A percentile compares a stretch with the other conserved stretches of the same genome.
These are phyloP conservation scores for Macrocystidia cucumis DNA, from an alignment of 1,284 basidiomycete genomes.

Conservation along the genomic window DNA sequence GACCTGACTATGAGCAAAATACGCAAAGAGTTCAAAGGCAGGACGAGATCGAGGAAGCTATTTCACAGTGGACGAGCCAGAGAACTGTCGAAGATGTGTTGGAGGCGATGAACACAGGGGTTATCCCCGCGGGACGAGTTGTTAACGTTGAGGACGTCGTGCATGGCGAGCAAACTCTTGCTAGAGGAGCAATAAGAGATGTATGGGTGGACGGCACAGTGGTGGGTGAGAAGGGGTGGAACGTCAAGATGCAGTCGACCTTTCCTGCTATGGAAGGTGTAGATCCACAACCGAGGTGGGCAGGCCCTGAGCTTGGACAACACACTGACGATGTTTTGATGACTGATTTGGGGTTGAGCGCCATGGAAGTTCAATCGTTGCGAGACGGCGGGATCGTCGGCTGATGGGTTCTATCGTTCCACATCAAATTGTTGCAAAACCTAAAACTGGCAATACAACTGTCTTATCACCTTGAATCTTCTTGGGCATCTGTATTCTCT, in stretches of 20 bases:
- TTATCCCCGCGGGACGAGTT: slow-evolving; percentile 58
- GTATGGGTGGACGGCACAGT: slow-evolving; percentile 36
- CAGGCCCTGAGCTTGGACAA: slow-evolving; percentile 55
- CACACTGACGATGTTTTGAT: slow-evolving; percentile 55
- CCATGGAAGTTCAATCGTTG: slow-evolving; percentile 33
- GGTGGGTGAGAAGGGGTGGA: slow-evolving; percentile 34
- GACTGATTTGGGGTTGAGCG: slow-evolving; percentile 38
- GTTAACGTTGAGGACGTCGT: slow-evolving; percentile 54
- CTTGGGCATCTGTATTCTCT: too few species aligned
- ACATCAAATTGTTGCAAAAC: too few species aligned
- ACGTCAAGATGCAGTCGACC: slow-evolving; percentile 56
- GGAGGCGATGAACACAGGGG: slow-evolving; percentile 29
- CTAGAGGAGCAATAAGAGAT: slow-evolving; percentile 49
- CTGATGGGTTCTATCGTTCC: slow-evolving; percentile 14
- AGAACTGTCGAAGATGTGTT: slow-evolving; percentile 37
- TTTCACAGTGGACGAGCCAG: slow-evolving; percentile 48
- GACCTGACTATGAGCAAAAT: slow-evolving; percentile 49
- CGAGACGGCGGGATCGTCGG: slow-evolving; percentile 41
- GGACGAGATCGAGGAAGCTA: slow-evolving; percentile 53
- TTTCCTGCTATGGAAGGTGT: slow-evolving; percentile 54
- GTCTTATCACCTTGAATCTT: too few species aligned
- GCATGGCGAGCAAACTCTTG: slow-evolving; percentile 45
- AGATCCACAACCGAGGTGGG: slow-evolving; percentile 52
- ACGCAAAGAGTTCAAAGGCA: slow-evolving; percentile 52
- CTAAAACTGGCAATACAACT: too few species aligned